phyloP scores from a whole-genome alignment of 73 alveolate species.

The Tetrahymena elliotti region DNA sequence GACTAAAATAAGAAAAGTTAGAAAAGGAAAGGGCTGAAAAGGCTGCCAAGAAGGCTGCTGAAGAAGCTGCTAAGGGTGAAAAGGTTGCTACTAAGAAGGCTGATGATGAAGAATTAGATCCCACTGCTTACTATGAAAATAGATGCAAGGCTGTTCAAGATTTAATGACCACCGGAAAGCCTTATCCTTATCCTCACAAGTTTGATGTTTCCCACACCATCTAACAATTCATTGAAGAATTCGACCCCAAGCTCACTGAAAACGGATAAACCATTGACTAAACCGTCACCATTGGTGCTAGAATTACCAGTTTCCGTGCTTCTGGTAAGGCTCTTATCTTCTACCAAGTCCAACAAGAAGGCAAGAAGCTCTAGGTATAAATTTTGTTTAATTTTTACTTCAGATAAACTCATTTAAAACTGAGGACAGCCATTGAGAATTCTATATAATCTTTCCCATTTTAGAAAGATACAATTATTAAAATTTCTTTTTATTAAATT shows the following conservation, averaged over 20 bases:
- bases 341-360: conserved; percentile 88
- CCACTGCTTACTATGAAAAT: conserved; percentile 86
- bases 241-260: conserved; percentile 54
- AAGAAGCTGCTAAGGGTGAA: conserved; percentile 39
- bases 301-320: conserved; percentile 83
- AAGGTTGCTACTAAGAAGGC: conserved; percentile 44
- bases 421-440: background rate
- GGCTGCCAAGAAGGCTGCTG: conserved; percentile 3
- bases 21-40: background rate
- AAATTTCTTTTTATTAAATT: background rate
- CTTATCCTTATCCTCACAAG: conserved; percentile 93
- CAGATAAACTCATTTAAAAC: too few relatives aligned
- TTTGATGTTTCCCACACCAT: conserved; percentile 76
- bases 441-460: background rate
- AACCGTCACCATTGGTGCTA: conserved; percentile 86
- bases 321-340: conserved; percentile 82
- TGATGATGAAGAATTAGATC: conserved; percentile 88
- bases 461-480: background rate
- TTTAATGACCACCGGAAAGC: conserved; percentile 47
- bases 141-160: conserved; percentile 66
- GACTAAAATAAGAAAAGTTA: background rate
- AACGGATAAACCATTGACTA: conserved; percentile 78
- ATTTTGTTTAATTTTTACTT: background rate
- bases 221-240: conserved; percentile 66
- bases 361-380: conserved; percentile 74